Percentiles rank a stretch among this genome's conserved stretches.
phyloP scores from a whole-genome alignment of 352 stramenopile species.

The Phytophthora tentaculata region DNA sequence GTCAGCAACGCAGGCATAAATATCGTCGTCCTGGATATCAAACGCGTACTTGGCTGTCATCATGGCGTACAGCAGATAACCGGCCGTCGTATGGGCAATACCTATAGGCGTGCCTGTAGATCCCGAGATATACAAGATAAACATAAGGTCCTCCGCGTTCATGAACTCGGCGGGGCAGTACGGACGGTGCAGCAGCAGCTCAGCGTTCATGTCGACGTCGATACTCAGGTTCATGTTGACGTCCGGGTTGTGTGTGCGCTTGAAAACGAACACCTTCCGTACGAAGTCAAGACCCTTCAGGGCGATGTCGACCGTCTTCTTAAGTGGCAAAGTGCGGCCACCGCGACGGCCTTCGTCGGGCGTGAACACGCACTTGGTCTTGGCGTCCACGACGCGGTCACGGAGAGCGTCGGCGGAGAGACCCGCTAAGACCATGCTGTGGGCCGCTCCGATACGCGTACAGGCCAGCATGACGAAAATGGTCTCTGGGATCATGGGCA shows the following conservation, averaged over 20 bases:
- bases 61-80: constrained; percentile 95
- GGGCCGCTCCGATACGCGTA: constrained; percentile 95
- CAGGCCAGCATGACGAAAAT: constrained; percentile 98
- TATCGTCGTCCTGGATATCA: constrained; percentile 91
- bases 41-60: constrained; percentile 95
- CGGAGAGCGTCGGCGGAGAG: constrained; percentile 94
- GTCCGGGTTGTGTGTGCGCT: constrained; percentile 80
- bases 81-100: constrained; percentile 94
- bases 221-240: constrained; percentile 72
- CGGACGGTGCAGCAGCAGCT: constrained; percentile 89
- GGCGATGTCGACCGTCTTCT: constrained; percentile 95
- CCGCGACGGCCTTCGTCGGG: constrained; percentile 91
- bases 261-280: constrained; percentile 95
- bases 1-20: constrained; percentile 96
- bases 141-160: constrained; percentile 96
- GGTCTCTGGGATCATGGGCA: constrained; percentile 99
- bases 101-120: constrained; percentile 96
- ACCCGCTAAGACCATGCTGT: constrained; percentile 98
- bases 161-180: constrained; percentile 96
- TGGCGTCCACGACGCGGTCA: constrained; percentile 93
- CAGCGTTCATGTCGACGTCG: constrained; percentile 94
- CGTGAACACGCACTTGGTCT: constrained; percentile 92
- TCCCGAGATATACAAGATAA: constrained; percentile 98
- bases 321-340: constrained; percentile 92
- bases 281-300: constrained; percentile 90